phyloP scores from a whole-genome alignment of 805 yeast species.

The Yamadazyma endophytica region DNA sequence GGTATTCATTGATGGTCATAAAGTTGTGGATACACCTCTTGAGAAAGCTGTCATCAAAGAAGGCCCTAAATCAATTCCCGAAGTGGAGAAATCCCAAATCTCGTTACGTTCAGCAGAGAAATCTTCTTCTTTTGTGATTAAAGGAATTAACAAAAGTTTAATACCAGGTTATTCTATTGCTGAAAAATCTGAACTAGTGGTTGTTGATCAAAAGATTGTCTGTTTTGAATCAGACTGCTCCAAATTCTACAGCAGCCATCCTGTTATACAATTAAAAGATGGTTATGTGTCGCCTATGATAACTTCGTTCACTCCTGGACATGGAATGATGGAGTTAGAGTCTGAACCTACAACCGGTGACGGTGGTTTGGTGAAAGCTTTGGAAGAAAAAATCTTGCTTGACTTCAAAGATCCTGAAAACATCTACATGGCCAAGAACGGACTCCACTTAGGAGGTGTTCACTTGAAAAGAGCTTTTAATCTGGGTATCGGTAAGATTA shows the following conservation, averaged over 20 bases:
- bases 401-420: constrained; percentile 2
- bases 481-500: constrained; percentile 3
- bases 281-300: constrained; percentile 1
- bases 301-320: constrained; percentile 2
- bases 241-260: background rate
- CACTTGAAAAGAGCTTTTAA: constrained; percentile 3
- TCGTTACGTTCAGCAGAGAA: no score
- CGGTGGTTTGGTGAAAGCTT: constrained; percentile 2
- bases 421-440: constrained; percentile 2
- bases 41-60: background rate
- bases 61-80: no score
- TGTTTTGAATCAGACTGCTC: constrained; percentile 3
- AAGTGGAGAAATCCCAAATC: no score
- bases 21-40: background rate
- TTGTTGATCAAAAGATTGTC: background rate
- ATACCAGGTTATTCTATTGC: background rate
- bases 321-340: constrained; percentile 3
- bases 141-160: constrained; percentile 1
- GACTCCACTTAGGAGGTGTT: constrained; percentile 3
- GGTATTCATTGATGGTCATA: constrained; percentile 5
- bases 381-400: constrained; percentile 1
- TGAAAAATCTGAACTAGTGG: background rate
- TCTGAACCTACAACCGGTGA: constrained; percentile 4
- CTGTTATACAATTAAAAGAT: background rate
- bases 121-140: constrained; percentile 1